A percentile compares a stretch with the other conserved stretches of the same genome.
Conservation (phyloP, 2,329 filamentous ascomycete species). For the Exophiala phaeomuriformis region DNA sequence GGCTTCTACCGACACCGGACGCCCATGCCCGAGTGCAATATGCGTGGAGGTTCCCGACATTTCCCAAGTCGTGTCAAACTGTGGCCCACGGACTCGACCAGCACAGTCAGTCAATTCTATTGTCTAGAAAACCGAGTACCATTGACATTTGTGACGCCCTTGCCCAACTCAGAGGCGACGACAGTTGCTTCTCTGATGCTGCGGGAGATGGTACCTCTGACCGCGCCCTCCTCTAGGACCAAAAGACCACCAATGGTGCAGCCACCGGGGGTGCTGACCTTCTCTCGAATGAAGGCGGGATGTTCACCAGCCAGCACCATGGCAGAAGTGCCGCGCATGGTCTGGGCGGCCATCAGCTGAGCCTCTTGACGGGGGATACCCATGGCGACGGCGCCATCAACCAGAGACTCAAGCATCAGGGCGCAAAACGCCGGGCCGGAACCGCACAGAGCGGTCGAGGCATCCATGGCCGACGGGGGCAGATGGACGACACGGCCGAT, state of each 20-base stretch:
- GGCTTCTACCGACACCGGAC: no score
- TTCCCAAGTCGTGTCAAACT: not conserved
- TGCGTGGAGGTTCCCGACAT: no score
- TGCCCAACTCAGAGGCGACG: constrained; percentile 48
- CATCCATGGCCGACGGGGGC: constrained; percentile 27
- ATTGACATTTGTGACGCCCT: constrained; percentile 25
- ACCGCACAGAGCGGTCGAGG: constrained; percentile 34
- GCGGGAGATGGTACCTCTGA: constrained; percentile 60
- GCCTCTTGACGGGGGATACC: constrained; percentile 54
- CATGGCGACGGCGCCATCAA: constrained; percentile 57
- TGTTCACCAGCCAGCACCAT: constrained; percentile 54
- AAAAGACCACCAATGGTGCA: constrained; percentile 57
- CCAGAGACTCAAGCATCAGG: constrained; percentile 52
- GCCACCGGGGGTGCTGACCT: constrained; percentile 55
- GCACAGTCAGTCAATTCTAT: not conserved
- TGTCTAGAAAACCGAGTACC: constrained; percentile 24
- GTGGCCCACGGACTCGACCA: not conserved
- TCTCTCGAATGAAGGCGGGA: constrained; percentile 53
- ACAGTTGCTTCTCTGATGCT: constrained; percentile 57
- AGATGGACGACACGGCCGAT: constrained; percentile 33
- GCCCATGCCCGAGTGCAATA: no score
- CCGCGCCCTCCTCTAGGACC: constrained; percentile 70
- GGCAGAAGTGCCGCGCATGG: constrained; percentile 52
- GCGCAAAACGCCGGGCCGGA: constrained; percentile 57
- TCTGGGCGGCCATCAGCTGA: constrained; percentile 56